Percentiles rank a stretch among this genome's conserved stretches.
phyloP scores from a whole-genome alignment of 2,329 filamentous ascomycete species.

The Acrocalymma vagum region DNA sequence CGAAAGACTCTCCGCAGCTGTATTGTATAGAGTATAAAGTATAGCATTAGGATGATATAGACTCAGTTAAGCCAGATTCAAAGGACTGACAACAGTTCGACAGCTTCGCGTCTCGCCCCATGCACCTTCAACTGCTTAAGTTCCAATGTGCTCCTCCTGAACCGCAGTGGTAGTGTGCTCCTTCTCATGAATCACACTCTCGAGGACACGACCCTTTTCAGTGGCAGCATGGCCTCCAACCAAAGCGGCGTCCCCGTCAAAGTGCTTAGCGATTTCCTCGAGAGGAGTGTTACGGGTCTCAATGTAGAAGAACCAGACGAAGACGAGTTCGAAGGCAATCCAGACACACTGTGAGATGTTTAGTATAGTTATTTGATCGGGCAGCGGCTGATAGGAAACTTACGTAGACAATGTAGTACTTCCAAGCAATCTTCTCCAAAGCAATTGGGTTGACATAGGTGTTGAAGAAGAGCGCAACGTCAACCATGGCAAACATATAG shows the following conservation, averaged over 20 bases:
- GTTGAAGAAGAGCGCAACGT: conserved; percentile 56
- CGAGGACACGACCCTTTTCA: conserved; percentile 37
- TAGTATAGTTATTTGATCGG: conserved; percentile 22
- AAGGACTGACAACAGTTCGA: no score
- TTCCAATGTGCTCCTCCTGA: conserved; percentile 22
- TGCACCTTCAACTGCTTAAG: no score
- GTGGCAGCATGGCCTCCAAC: conserved; percentile 45
- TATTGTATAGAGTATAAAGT: no score
- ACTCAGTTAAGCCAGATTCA: no score
- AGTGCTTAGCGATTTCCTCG: conserved; percentile 33
- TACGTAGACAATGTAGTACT: conserved; percentile 55
- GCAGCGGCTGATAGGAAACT: conserved; percentile 33
- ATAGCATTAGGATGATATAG: no score
- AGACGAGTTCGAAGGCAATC: conserved; percentile 39
- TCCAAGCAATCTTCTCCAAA: conserved; percentile 50
- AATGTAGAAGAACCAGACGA: conserved; percentile 39
- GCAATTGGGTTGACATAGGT: conserved; percentile 55
- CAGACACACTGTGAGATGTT: conserved; percentile 28
- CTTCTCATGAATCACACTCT: conserved; percentile 27
- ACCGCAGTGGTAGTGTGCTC: conserved; percentile 12
- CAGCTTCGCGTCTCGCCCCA: no score
- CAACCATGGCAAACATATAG: conserved; percentile 55
- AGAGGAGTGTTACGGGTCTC: conserved; percentile 33
- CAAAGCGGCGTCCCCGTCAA: conserved; percentile 47
- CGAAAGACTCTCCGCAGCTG: no score